A percentile compares a stretch with the other conserved stretches of the same genome.
Evolutionary conservation across 768 basidiomycete genomes (phyloP).

Genomic region (Kondoa subrosea): DNA sequence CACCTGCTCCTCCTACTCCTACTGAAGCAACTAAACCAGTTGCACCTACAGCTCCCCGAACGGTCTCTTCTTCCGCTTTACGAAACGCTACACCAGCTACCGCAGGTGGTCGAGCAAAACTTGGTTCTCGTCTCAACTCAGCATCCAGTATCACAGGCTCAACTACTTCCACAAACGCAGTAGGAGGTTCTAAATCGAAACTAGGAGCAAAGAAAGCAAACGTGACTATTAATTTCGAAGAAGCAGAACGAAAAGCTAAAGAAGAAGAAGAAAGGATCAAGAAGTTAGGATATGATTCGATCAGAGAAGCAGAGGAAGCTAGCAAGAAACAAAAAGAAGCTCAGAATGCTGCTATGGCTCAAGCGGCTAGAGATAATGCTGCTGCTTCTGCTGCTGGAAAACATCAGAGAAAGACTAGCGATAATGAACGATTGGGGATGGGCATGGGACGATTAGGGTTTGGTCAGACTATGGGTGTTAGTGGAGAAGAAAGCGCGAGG

Average conservation of each 20-base stretch:
- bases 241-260: conserved; percentile 71
- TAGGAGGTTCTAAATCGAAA: conserved; percentile 36
- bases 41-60: conserved; percentile 31
- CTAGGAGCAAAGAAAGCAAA: conserved; percentile 76
- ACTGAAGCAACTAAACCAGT: conserved; percentile 11
- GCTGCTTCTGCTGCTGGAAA: conserved; percentile 17
- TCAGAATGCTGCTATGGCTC: conserved; percentile 19
- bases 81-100: conserved; percentile 26
- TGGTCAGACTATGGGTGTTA: conserved; percentile 40
- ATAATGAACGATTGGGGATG: conserved; percentile 47
- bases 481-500: conserved; percentile 24
- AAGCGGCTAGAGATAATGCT: conserved; percentile 28
- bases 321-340: conserved; percentile 41
- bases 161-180: conserved; percentile 14
- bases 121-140: conserved; percentile 4
- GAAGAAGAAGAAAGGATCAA: conserved; percentile 87
- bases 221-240: conserved; percentile 72
- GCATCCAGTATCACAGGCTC: conserved; percentile 28
- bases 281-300: conserved; percentile 76
- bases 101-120: background rate
- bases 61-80: conserved; percentile 35
- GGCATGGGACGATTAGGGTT: conserved; percentile 68
- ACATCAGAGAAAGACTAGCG: conserved; percentile 36
- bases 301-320: conserved; percentile 67
- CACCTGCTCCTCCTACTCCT: conserved; percentile 9